Percentiles rank a stretch among this genome's conserved stretches.
Evolutionary conservation across 805 yeast genomes (phyloP).

Genomic region (Pichia heedii): DNA sequence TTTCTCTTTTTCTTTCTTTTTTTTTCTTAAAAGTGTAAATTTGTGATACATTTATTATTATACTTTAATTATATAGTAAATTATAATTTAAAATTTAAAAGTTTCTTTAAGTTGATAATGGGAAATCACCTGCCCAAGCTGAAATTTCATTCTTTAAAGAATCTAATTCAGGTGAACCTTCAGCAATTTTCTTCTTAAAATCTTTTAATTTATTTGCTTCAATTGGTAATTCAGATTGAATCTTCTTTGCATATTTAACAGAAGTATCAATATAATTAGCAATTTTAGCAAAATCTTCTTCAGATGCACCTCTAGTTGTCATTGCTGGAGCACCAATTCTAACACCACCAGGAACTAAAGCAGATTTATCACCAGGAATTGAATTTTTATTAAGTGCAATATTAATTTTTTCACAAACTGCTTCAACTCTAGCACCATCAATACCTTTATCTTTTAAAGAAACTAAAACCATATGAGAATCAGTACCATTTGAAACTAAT

Average conservation of each 20-base stretch:
- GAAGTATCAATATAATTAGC: conserved; percentile 75
- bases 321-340: conserved; percentile 98
- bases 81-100: too few relatives aligned
- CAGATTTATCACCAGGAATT: conserved; percentile 95
- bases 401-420: conserved; percentile 88
- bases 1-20: too few relatives aligned
- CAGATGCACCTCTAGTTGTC: conserved; percentile 95
- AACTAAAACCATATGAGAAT: conserved; percentile 91
- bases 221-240: conserved; percentile 75
- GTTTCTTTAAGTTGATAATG: conserved; percentile 50
- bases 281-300: conserved; percentile 73
- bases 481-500: conserved; percentile 91
- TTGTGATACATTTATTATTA: too few relatives aligned
- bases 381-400: conserved; percentile 97
- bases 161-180: conserved; percentile 61
- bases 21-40: not conserved
- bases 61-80: too few relatives aligned
- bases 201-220: conserved; percentile 95
- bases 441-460: conserved; percentile 81
- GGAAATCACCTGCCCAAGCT: conserved; percentile 87
- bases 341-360: conserved; percentile 93
- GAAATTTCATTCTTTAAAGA: conserved; percentile 69
- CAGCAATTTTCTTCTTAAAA: conserved; percentile 75
- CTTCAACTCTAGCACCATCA: conserved; percentile 96
- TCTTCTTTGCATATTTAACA: conserved; percentile 62